Conservation (phyloP, 257 asterid genomes). For the Striga asiatica region DNA sequence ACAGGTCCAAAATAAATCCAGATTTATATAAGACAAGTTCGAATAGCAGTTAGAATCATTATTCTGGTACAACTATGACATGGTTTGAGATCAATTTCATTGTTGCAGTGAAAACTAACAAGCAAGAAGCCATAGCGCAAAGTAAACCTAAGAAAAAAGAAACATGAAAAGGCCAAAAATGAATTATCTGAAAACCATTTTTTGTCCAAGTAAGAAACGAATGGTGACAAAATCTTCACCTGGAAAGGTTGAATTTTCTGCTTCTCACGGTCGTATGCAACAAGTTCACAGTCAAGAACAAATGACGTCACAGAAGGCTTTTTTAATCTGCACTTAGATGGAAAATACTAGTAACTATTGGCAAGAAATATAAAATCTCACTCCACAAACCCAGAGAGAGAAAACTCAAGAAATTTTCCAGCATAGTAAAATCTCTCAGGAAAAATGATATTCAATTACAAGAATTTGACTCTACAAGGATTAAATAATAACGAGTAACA, state of each 20-base stretch:
- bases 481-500: background rate
- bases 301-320: conserved; percentile 61
- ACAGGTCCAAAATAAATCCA: conserved; percentile 1
- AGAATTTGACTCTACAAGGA: background rate
- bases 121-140: background rate
- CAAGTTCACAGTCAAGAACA: conserved; percentile 95
- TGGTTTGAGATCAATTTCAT: background rate
- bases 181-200: background rate
- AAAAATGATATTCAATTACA: background rate
- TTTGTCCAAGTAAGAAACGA: background rate
- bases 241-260: conserved; percentile 88
- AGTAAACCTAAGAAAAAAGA: too few species aligned
- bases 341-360: conserved; percentile 9
- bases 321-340: conserved; percentile 53
- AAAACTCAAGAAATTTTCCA: background rate
- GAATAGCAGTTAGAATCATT: conserved; percentile 1
- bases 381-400: background rate
- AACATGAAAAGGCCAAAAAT: background rate
- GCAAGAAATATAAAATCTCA: conserved; percentile 1
- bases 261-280: conserved; percentile 86
- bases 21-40: background rate
- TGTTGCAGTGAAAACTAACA: background rate
- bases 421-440: background rate
- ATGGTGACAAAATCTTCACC: conserved; percentile 32
- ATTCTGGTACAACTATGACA: background rate